These are phyloP conservation scores for Drosera spatulata DNA, from an alignment of 179 eudicot species.

Conservation along the genomic window DNA sequence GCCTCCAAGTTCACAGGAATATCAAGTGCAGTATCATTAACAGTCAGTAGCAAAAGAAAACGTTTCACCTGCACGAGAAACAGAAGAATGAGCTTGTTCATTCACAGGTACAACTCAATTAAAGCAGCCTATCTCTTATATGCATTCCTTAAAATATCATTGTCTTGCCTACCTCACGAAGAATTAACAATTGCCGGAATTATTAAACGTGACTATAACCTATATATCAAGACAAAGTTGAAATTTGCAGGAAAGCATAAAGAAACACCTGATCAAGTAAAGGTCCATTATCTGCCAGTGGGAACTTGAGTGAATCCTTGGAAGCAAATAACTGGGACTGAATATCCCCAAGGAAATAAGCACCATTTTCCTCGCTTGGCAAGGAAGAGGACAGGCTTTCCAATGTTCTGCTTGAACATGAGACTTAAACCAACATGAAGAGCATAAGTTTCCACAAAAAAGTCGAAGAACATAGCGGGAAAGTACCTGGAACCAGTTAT, in stretches of 20 bases:
- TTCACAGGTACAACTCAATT: background rate
- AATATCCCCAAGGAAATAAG: constrained; percentile 26
- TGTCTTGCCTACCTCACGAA: background rate
- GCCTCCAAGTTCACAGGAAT: constrained; percentile 88
- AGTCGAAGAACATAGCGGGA: constrained; percentile 6
- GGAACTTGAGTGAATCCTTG: constrained; percentile 63
- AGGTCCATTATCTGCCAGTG: constrained; percentile 45
- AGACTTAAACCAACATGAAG: constrained; percentile 2
- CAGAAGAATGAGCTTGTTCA: background rate
- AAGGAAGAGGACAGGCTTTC: constrained; percentile 39
- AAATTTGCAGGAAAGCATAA: background rate
- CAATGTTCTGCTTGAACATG: constrained; percentile 46
- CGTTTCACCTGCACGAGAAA: constrained; percentile 57
- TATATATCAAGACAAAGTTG: too few species aligned
- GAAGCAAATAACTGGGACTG: constrained; percentile 79
- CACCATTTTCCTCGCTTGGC: constrained; percentile 23
- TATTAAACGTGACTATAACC: too few species aligned
- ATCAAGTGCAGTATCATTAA: constrained; percentile 84
- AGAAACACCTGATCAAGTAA: constrained; percentile 58
- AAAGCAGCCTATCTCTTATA: too few species aligned
- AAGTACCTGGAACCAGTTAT: constrained; percentile 72
- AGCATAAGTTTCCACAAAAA: background rate
- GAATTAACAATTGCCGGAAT: too few species aligned
- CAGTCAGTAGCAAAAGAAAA: constrained; percentile 70
- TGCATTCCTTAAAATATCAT: background rate